Base-by-base conservation (phyloP, 768 basidiomycete species). In the Lactarius tabidus region DNA sequence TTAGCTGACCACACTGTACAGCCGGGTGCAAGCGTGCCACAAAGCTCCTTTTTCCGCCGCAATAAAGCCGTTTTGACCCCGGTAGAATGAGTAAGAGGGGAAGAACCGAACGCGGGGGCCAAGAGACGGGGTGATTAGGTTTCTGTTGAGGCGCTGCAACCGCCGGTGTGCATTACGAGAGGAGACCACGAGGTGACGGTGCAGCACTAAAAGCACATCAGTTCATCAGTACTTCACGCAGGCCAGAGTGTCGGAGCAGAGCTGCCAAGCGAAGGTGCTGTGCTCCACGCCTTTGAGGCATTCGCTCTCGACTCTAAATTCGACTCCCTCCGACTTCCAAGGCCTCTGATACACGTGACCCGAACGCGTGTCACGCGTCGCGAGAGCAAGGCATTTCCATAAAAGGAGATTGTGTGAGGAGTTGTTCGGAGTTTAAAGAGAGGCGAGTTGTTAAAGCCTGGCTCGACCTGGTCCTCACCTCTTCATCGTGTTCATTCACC, bases 281-380 rank as follows among this genome's bases (percentile, higher is more conserved):
- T 15, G n/a, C n/a, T 5, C 23, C 45, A 48, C 45, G 45, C 23
- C 48, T 26, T n/a, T 23, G 43, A 23, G 38, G 23, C 26, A 26
- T 26, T 48, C 14, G 26, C 48, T 51, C 26, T 12, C 8, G 20
- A 29, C 51, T 29, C 38, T 59, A 23, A 3, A 33, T 5, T 5
- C 35, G 38, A 15, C 28, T 41, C 57, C 4, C 15, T 45, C 28
- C 53, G 14, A 23, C 18, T n/a, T 0, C 33, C 10, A 36, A 20
- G 35, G 43, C 41, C 29, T 45, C 26, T 10, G 6, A 9, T 1
- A 20, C 69, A 69, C 69, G 69, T 69, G 69, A 69, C 39, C 8
- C 5, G 6, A 55, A 62, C 67, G 66, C 69, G 67, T 64, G 66
- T 51, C 62, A 63, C 69, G 69, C 69, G 69, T 69, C 69, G n/a